phyloP scores from a whole-genome alignment of 352 stramenopile genomes.

The Globisporangium polare region DNA sequence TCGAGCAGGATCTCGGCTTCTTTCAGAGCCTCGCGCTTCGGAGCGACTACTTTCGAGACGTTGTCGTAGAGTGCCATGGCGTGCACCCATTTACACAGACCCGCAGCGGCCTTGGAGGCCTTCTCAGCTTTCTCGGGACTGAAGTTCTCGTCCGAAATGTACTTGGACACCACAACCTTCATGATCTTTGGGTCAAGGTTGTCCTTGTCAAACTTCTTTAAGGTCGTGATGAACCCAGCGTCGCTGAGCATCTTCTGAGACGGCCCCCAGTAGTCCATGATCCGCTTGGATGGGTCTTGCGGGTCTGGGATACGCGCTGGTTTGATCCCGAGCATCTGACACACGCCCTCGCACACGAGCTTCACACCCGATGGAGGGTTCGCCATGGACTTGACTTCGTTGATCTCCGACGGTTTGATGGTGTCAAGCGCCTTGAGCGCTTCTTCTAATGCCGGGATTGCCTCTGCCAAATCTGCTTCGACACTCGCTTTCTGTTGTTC shows the following conservation, averaged over 20 bases:
- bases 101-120: constrained; percentile 89
- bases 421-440: constrained; percentile 92
- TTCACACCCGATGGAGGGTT: constrained; percentile 92
- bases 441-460: constrained; percentile 90
- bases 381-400: constrained; percentile 91
- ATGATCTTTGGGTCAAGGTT: constrained; percentile 87
- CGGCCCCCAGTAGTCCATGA: constrained; percentile 95
- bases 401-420: constrained; percentile 91
- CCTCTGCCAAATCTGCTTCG: constrained; percentile 90
- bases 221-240: constrained; percentile 86
- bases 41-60: constrained; percentile 91
- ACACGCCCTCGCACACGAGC: constrained; percentile 92
- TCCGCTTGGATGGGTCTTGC: constrained; percentile 88
- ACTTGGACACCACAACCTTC: constrained; percentile 86
- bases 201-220: constrained; percentile 91
- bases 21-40: constrained; percentile 87
- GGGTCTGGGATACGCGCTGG: constrained; percentile 90
- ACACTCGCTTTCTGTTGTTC: constrained; percentile 87
- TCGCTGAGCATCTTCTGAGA: constrained; percentile 93
- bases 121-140: constrained; percentile 91
- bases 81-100: constrained; percentile 92
- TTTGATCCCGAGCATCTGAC: constrained; percentile 94
- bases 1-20: constrained; percentile 83
- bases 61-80: constrained; percentile 93
- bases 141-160: constrained; percentile 91